Conservation (phyloP, 345 rosid species). For the Eucalyptus pauciflora region DNA sequence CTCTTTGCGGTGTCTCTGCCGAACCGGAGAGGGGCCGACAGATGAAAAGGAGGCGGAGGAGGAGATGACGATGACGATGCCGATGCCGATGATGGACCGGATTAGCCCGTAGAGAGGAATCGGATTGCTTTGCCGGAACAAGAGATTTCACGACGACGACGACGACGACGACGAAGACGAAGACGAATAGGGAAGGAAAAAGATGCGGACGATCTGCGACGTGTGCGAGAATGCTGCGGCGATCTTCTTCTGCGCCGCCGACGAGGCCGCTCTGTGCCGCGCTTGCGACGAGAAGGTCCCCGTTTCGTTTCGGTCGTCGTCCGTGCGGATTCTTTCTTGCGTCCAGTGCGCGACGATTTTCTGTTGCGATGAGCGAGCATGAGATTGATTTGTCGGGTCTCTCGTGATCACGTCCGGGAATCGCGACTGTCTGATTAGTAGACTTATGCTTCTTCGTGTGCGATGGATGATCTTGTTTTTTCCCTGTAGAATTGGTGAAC, state of each 20-base stretch:
- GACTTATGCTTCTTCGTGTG: not conserved
- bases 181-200: not conserved
- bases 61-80: not conserved
- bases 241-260: slow-evolving; percentile 72
- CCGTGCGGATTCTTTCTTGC: not conserved
- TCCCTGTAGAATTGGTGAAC: not conserved
- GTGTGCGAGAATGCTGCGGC: slow-evolving; percentile 81
- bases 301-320: not conserved
- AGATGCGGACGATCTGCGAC: slow-evolving; percentile 77
- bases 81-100: not conserved
- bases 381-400: not conserved
- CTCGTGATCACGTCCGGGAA: not conserved
- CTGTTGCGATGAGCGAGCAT: not conserved
- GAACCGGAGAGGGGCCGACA: not conserved
- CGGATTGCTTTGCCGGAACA: not conserved
- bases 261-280: slow-evolving; percentile 79
- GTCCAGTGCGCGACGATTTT: not conserved
- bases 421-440: not conserved
- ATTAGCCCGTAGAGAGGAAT: not conserved
- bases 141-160: slow-evolving; percentile 25
- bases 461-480: not conserved
- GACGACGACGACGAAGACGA: slow-evolving; percentile 8
- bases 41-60: not conserved
- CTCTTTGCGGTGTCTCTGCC: not conserved
- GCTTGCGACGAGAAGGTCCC: slow-evolving; percentile 67